These are phyloP conservation scores for Sonneratia caseolaris DNA, from an alignment of 345 rosid species.

Conservation along the genomic window DNA sequence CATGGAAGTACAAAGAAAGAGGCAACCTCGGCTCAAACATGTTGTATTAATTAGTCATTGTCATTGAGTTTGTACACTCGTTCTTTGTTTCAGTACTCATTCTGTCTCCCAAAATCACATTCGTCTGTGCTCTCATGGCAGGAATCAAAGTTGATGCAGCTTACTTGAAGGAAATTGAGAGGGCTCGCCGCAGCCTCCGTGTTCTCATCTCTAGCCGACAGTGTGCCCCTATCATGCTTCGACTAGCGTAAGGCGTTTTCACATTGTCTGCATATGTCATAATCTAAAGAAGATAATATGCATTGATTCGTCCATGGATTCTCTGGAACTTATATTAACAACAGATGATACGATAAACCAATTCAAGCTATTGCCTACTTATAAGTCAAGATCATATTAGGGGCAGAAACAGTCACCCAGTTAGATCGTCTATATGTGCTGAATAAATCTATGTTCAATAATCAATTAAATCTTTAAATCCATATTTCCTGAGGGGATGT, in stretches of 20 bases:
- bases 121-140: slow-evolving; percentile 19
- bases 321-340: neutral
- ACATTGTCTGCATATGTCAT: neutral
- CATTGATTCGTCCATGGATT: neutral
- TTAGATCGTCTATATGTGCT: neutral
- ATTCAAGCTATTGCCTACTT: too few relatives aligned
- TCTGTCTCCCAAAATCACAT: neutral
- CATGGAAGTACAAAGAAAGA: neutral
- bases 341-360: too few relatives aligned
- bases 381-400: too few relatives aligned
- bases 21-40: neutral
- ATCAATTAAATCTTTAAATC: too few relatives aligned
- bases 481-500: neutral
- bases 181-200: slow-evolving; percentile 64
- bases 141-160: slow-evolving; percentile 25
- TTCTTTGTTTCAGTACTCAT: too few relatives aligned
- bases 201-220: slow-evolving; percentile 51
- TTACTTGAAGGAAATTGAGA: slow-evolving; percentile 64
- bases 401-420: too few relatives aligned
- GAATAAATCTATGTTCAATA: neutral
- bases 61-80: neutral
- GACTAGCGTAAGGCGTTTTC: slow-evolving; percentile 55
- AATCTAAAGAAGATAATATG: too few relatives aligned
- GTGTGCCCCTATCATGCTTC: slow-evolving; percentile 86
- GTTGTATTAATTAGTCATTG: neutral